Percentiles rank a stretch among this genome's conserved stretches.
phyloP scores from a whole-genome alignment of 768 basidiomycete genomes.

The Boletus patriciae region DNA sequence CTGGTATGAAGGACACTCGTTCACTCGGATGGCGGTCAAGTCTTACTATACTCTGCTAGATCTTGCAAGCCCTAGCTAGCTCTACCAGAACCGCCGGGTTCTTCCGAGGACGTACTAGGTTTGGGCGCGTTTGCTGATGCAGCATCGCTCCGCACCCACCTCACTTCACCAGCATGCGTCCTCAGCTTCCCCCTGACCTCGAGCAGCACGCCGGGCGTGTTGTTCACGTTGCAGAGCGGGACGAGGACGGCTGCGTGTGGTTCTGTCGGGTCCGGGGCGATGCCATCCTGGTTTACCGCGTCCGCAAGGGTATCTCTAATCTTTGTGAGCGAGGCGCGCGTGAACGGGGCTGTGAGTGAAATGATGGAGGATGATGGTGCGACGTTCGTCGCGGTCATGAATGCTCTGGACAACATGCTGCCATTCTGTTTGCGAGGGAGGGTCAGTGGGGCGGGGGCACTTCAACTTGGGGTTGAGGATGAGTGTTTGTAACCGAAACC shows the following conservation, averaged over 20 bases:
- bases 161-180: slow-evolving; percentile 80
- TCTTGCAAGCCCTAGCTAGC: no score
- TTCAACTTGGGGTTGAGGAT: no score
- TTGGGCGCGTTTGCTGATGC: no score
- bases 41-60: no score
- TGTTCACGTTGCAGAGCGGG: slow-evolving; percentile 73
- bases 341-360: slow-evolving; percentile 39
- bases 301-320: slow-evolving; percentile 32
- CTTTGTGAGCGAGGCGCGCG: slow-evolving; percentile 33
- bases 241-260: slow-evolving; percentile 70
- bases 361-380: slow-evolving; percentile 20
- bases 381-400: slow-evolving; percentile 16
- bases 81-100: no score
- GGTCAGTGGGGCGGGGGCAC: no score
- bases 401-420: slow-evolving; percentile 29
- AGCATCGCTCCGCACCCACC: slow-evolving; percentile 42
- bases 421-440: slow-evolving; percentile 15
- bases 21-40: no score
- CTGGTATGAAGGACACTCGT: no score
- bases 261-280: slow-evolving; percentile 28
- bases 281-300: slow-evolving; percentile 13
- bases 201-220: slow-evolving; percentile 64
- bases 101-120: no score
- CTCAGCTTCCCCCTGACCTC: slow-evolving; percentile 67
- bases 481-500: no score